A percentile compares a stretch with the other conserved stretches of the same genome.
These are phyloP conservation scores for Cladophialophora exuberans DNA, from an alignment of 2,329 filamentous ascomycete genomes.

Conservation along the genomic window DNA sequence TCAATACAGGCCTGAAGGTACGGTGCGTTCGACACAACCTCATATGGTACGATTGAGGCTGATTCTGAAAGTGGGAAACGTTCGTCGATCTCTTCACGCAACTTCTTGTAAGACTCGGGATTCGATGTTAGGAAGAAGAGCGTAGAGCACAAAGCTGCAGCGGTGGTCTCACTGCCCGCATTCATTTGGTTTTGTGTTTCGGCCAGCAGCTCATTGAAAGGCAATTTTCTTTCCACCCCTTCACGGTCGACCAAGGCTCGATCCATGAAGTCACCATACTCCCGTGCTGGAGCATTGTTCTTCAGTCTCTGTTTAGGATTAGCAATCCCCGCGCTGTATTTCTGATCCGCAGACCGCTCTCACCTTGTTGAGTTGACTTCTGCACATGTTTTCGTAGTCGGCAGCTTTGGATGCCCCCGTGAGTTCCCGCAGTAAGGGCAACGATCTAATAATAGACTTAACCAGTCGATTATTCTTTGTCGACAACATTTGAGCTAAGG, in stretches of 20 bases:
- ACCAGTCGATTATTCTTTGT: no score
- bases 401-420: no score
- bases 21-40: background rate
- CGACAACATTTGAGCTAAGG: no score
- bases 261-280: no score
- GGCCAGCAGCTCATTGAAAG: background rate
- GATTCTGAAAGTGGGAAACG: background rate
- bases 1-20: background rate
- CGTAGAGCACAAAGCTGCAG: background rate
- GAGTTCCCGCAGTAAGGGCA: no score
- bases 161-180: background rate
- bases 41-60: background rate
- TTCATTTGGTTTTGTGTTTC: background rate
- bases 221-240: background rate
- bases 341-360: no score
- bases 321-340: no score
- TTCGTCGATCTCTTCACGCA: background rate
- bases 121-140: background rate
- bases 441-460: no score
- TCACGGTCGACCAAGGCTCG: background rate
- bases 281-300: background rate
- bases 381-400: background rate
- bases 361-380: no score
- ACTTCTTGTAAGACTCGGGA: background rate
- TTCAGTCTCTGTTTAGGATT: background rate